Percentiles rank a stretch among this genome's conserved stretches.
Conservation (phyloP, 257 asterid species). For the Thymus mandschuricus region DNA sequence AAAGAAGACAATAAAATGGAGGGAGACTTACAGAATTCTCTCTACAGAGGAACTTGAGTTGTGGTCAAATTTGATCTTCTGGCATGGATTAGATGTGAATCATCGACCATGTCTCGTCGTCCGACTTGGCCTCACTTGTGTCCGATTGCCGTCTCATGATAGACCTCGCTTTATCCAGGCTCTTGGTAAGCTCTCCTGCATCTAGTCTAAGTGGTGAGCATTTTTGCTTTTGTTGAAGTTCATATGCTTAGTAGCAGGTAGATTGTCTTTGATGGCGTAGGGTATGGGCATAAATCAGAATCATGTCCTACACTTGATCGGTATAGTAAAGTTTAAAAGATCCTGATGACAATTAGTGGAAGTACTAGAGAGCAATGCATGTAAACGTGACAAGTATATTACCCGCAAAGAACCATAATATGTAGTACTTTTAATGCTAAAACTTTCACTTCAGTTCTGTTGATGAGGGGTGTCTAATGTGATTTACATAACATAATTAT, state of each 20-base stretch:
- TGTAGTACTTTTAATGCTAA: neutral
- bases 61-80: conserved; percentile 89
- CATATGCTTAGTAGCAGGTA: neutral
- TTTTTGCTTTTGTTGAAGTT: neutral
- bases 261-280: neutral
- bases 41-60: conserved; percentile 77
- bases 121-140: conserved; percentile 90
- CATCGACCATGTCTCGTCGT: conserved; percentile 75
- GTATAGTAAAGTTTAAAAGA: neutral
- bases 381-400: neutral
- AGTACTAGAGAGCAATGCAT: conserved; percentile 1
- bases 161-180: conserved; percentile 93
- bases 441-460: conserved; percentile 9
- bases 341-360: conserved; percentile 1
- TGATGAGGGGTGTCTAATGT: neutral
- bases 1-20: conserved; percentile 88
- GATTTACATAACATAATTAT: neutral
- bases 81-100: conserved; percentile 89
- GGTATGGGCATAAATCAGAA: neutral
- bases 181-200: conserved; percentile 63
- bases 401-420: neutral
- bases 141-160: conserved; percentile 61
- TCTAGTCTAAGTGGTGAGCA: conserved; percentile 6
- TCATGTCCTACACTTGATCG: conserved; percentile 11
- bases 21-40: conserved; percentile 83